Conservation (phyloP, 2,329 filamentous ascomycete genomes). For the Nakataea oryzae region DNA sequence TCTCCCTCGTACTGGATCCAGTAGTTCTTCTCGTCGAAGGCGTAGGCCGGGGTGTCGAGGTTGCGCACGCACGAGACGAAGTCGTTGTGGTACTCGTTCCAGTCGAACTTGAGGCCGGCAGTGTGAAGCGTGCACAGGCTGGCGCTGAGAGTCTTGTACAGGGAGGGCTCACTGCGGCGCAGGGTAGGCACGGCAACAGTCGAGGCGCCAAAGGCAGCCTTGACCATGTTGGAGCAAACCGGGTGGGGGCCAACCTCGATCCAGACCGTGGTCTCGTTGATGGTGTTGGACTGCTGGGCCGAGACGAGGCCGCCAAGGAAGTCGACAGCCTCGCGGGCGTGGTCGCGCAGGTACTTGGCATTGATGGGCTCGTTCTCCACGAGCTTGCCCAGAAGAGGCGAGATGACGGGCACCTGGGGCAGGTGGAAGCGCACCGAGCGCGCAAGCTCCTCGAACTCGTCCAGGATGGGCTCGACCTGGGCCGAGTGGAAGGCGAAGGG, state of each 20-base stretch:
- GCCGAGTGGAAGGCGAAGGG: conserved; percentile 44
- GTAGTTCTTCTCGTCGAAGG: conserved; percentile 65
- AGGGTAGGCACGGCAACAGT: conserved; percentile 49
- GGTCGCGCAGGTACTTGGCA: conserved; percentile 52
- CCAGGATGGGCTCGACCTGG: conserved; percentile 43
- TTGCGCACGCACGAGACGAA: conserved; percentile 32
- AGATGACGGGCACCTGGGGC: conserved; percentile 53
- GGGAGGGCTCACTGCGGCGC: conserved; percentile 46
- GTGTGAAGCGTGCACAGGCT: conserved; percentile 49
- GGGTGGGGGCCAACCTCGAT: conserved; percentile 68
- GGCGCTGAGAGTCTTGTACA: conserved; percentile 50
- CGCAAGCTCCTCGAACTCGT: conserved; percentile 43
- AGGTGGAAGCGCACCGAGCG: conserved; percentile 23
- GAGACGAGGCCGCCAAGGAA: conserved; percentile 52
- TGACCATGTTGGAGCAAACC: conserved; percentile 58
- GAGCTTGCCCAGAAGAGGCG: conserved; percentile 52
- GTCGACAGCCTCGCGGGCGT: conserved; percentile 59
- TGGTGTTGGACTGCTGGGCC: conserved; percentile 45
- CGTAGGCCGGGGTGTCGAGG: conserved; percentile 56
- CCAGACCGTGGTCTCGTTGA: conserved; percentile 59
- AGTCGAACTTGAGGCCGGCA: conserved; percentile 54
- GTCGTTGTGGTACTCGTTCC: conserved; percentile 56
- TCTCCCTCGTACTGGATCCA: conserved; percentile 56
- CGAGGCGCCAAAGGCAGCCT: conserved; percentile 45
- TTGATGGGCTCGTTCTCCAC: conserved; percentile 47